Percentiles rank a stretch among this genome's conserved stretches.
Evolutionary conservation across 495 filamentous ascomycete species (phyloP).

Genomic region (Oleoguttula mirabilis): DNA sequence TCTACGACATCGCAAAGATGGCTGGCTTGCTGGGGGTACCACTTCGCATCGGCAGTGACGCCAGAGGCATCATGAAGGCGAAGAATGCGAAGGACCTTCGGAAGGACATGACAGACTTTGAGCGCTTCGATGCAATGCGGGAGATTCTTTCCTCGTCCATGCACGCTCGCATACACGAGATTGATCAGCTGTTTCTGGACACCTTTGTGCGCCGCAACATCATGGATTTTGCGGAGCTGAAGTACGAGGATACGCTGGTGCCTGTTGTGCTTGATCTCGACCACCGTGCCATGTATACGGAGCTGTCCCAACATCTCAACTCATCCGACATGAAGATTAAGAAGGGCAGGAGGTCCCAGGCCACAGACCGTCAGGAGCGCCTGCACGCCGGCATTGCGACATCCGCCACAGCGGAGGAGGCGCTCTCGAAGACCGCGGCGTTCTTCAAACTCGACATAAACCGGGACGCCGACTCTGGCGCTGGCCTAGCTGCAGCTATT

Average conservation of each 20-base stretch:
- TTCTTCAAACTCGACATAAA: constrained; percentile 10
- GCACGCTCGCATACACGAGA: constrained; percentile 20
- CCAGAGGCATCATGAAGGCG: constrained; percentile 23
- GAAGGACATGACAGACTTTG: constrained; percentile 24
- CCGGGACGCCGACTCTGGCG: neutral
- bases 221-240: constrained; percentile 17
- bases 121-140: constrained; percentile 22
- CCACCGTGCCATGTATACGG: constrained; percentile 23
- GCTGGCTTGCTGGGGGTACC: constrained; percentile 44
- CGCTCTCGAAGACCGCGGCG: constrained; percentile 19
- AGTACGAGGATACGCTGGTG: constrained; percentile 15
- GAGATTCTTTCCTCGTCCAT: constrained; percentile 17
- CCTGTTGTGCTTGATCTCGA: constrained; percentile 16
- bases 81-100: constrained; percentile 20
- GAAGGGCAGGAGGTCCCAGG: constrained; percentile 14
- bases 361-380: constrained; percentile 9
- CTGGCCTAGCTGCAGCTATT: constrained; percentile 1
- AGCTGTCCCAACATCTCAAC: constrained; percentile 24
- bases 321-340: constrained; percentile 23
- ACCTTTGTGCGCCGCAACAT: constrained; percentile 26
- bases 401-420: constrained; percentile 22
- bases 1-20: constrained; percentile 48
- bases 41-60: constrained; percentile 25
- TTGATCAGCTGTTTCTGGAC: constrained; percentile 24
- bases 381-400: constrained; percentile 14